Evolutionary conservation across 257 asterid genomes (phyloP), one percentile per base, ranked within the genome.

Genomic region (Ophiorrhiza pumila): DNA sequence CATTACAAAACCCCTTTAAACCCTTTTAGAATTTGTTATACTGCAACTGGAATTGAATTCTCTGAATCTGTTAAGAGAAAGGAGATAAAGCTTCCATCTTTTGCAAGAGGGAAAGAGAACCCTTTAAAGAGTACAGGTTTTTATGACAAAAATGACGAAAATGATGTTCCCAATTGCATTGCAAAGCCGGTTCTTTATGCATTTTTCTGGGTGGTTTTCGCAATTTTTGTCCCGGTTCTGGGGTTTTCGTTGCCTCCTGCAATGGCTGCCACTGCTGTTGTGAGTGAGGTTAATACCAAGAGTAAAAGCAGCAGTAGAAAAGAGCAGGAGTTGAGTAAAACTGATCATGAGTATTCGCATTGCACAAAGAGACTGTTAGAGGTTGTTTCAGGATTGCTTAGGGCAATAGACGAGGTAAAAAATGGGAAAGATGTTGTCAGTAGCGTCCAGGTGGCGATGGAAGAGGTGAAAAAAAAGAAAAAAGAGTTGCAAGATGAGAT

Each of bases 161-260:
- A 74, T 56, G 79, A 63, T n/a, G 27, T 15, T 41, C 41, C 74
- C 66, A 79, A 71, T 42, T 65, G 4, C n/a, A 69, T 88, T 71
- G 76, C 86, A n/a, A 91, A 86, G 93, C 87, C 95, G 46, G 56
- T 91, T 76, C 83, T 81, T 13, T 83, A 76, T 59, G 85, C 91
- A 62, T 46, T 68, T 59, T 37, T 75, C 22, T 68, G 20, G 9
- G 69, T 91, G 76, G 86, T 82, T 35, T 83, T 76, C 52, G 83
- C 92, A 53, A 47, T 89, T 62, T 76, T 86, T 49, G 83, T 76
- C 71, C 50, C 87, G 23, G 81, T 83, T 73, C 15, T 89, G 4
- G 91, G 96, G 15, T 41, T 80, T 47, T 32, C 5, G 12, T 49
- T 87, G 88, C 78, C 90, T 92, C 91, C 92, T 29, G 87, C 85